Percentiles rank a stretch among this genome's conserved stretches.
Conservation (phyloP, 345 rosid species). For the Mallotus nudiflorus region DNA sequence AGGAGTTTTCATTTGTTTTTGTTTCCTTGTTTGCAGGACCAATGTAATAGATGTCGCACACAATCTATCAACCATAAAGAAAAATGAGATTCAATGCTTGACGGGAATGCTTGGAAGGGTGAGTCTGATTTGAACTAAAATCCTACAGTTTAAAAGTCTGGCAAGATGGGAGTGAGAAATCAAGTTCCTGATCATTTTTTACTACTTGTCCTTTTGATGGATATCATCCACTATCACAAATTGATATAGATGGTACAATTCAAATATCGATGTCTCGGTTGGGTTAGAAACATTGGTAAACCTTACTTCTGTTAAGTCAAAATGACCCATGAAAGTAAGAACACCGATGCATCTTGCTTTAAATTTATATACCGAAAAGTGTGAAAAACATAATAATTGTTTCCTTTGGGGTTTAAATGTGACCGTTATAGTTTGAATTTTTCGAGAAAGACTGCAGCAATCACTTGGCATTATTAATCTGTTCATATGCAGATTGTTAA, state of each 20-base stretch:
- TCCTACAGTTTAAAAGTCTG: background rate
- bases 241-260: background rate
- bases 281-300: background rate
- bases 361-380: no score
- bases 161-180: background rate
- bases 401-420: no score
- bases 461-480: background rate
- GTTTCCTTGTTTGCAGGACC: conserved; percentile 44
- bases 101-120: conserved; percentile 54
- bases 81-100: conserved; percentile 56
- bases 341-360: no score
- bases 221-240: background rate
- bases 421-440: background rate
- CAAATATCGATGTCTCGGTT: background rate
- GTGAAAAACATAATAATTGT: no score
- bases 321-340: no score
- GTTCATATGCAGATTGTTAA: background rate
- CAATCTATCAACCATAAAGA: conserved; percentile 50
- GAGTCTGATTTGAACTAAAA: conserved; percentile 16
- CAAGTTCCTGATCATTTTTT: background rate
- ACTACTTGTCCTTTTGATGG: background rate
- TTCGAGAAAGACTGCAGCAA: background rate
- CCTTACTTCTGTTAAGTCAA: background rate
- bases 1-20: background rate
- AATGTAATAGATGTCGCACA: conserved; percentile 51